Conservation (phyloP, 371 early-diverging fungal genomes). For the Globomyces sp. region DNA sequence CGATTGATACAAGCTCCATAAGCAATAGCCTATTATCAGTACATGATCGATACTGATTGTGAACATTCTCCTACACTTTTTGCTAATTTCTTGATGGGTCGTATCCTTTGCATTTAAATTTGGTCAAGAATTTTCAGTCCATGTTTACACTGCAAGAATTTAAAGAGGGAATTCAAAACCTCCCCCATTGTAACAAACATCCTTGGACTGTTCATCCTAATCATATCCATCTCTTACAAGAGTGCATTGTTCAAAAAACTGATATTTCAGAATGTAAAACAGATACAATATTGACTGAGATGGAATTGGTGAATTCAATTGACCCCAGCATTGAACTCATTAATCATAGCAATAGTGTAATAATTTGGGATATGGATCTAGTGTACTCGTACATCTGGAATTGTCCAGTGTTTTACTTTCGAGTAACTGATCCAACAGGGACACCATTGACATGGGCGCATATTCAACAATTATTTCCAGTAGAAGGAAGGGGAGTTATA, state of each 20-base stretch:
- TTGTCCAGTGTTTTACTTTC: constrained; percentile 1
- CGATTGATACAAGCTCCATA: constrained; percentile 12
- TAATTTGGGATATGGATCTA: background rate
- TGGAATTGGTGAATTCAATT: background rate
- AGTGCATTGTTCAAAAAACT: background rate
- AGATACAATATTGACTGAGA: background rate
- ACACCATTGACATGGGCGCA: background rate
- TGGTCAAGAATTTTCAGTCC: background rate
- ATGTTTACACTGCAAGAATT: too few species aligned
- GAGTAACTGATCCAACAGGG: background rate
- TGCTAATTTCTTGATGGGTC: background rate
- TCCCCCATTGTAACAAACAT: too few species aligned
- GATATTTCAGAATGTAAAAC: background rate
- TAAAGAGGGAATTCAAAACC: too few species aligned
- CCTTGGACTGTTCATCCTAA: constrained; percentile 57
- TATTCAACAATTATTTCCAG: too few species aligned
- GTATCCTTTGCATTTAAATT: background rate
- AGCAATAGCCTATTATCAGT: background rate
- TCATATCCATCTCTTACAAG: constrained; percentile 81
- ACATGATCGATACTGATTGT: background rate
- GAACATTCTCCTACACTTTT: constrained; percentile 4
- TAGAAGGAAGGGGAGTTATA: too few species aligned
- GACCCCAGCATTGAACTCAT: too few species aligned
- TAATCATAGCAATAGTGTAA: background rate
- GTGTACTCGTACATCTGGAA: constrained; percentile 1